Evolutionary conservation across 2,329 filamentous ascomycete species (phyloP), one percentile per base, ranked within the genome.

Genomic region (Talaromyces sp.): DNA sequence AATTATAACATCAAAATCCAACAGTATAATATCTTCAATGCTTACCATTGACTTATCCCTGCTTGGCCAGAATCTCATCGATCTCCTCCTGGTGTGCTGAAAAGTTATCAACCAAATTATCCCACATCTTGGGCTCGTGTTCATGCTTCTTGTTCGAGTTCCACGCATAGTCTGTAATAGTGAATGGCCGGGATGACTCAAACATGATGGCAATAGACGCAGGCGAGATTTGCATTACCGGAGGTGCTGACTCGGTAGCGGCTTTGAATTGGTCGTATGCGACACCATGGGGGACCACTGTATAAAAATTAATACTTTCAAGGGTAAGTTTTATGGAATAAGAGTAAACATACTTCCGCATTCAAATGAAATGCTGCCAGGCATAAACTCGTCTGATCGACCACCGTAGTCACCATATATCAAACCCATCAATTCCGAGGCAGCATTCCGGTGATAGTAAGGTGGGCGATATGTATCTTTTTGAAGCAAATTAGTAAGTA

Each of bases 71-170:
- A 58, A 82, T 75, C 65, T 74, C 76, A 58, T 82, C 76, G 10
- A 83, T 73, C 65, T 82, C 80, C 30, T 81, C 75, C 23, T 74
- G 72, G 64, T 83, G 77, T 54, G 68, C 72, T 0, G 76, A 79
- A 63, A 84, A 84, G 65, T 83, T 82, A 66, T 83, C 82, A 1
- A 84, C 80, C 8, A 84, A 70, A 58, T 77, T 73, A 68, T 85
- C 82, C 82, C 82, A 84, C 82, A 84, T 81, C 66, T 76, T 79
- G 0, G 78, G 78, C 59, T 81, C 78, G 61, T 81, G 79, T 63
- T 80, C 79, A 61, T 80, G 75, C 58, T 75, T 75, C 65, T 81
- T 72, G 6, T 65, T 56, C 18, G 72, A 75, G 30, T 68, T 72
- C 71, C 73, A 75, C 5, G 73, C 72, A 52, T 69, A 75, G 7